These are phyloP conservation scores for Chytridiales sp. DNA, from an alignment of 371 early-diverging fungal genomes.

Conservation along the genomic window DNA sequence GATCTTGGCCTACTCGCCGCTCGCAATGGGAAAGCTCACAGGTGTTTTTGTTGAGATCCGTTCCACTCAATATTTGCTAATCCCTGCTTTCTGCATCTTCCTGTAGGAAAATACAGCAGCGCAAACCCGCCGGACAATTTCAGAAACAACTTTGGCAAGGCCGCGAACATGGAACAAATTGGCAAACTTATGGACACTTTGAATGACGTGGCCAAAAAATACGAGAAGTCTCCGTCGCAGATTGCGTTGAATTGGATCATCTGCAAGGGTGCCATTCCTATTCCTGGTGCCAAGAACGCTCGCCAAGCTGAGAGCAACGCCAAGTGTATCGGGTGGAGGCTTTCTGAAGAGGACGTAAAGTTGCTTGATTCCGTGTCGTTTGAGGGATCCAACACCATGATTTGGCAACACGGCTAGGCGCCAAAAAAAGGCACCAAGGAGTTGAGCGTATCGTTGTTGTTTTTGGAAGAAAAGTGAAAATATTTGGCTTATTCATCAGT, in stretches of 20 bases:
- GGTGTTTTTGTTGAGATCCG: not conserved
- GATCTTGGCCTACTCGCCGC: not conserved
- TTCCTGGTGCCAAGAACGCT: constrained; percentile 7
- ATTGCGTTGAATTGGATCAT: constrained; percentile 4
- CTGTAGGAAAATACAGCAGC: not conserved
- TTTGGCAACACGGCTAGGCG: not conserved
- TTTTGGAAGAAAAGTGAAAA: no score
- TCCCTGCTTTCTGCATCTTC: not conserved
- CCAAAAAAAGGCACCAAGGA: no score
- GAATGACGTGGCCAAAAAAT: not conserved
- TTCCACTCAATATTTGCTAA: not conserved
- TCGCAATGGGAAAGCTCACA: not conserved
- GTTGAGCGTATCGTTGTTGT: no score
- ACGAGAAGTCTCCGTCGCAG: not conserved
- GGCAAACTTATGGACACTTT: not conserved
- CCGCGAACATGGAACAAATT: not conserved
- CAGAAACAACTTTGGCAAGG: not conserved
- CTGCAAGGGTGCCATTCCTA: constrained; percentile 7
- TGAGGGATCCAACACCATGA: not conserved
- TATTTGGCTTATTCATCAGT: no score
- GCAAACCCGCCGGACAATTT: not conserved
- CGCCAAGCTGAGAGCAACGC: not conserved
- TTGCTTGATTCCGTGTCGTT: not conserved
- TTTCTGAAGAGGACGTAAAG: not conserved
- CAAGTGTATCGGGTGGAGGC: not conserved